Percentiles rank a stretch among this genome's conserved stretches.
Evolutionary conservation across 306 rosid species (phyloP).

Genomic region (Heteromeles arbutifolia): DNA sequence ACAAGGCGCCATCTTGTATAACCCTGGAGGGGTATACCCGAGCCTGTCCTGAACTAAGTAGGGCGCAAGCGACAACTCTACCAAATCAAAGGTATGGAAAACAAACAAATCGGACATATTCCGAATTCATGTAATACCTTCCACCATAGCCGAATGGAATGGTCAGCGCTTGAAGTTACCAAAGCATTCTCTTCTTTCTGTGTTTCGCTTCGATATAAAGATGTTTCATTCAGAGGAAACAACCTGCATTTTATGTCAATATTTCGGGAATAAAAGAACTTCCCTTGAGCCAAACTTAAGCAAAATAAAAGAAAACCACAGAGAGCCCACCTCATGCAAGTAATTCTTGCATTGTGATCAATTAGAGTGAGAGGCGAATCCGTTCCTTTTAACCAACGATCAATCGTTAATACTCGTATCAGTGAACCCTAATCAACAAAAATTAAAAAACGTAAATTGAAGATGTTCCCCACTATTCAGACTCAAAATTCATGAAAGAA

Average conservation of each 20-base stretch:
- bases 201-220: conserved; percentile 31
- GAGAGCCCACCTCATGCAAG: conserved; percentile 61
- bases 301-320: not conserved
- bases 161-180: conserved; percentile 84
- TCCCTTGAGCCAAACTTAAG: not conserved
- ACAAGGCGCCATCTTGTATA: too few relatives aligned
- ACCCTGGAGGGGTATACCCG: too few relatives aligned
- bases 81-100: not conserved
- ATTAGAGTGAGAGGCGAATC: conserved; percentile 2
- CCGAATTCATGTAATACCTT: conserved; percentile 45
- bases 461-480: not conserved
- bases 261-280: too few relatives aligned
- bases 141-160: conserved; percentile 72
- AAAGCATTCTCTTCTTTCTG: conserved; percentile 41
- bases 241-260: conserved; percentile 43
- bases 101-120: not conserved
- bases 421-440: conserved; percentile 46
- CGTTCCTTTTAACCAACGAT: conserved; percentile 11
- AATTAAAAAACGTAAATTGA: not conserved
- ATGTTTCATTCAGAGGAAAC: conserved; percentile 53
- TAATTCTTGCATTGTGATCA: conserved; percentile 68
- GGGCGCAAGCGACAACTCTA: too few relatives aligned
- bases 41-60: too few relatives aligned
- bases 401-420: conserved; percentile 24
- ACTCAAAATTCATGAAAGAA: not conserved